Percentiles rank a stretch among this genome's conserved stretches.
These are phyloP conservation scores for Cutaneotrichosporon dermatis DNA, from an alignment of 1,284 basidiomycete species.

Conservation along the genomic window DNA sequence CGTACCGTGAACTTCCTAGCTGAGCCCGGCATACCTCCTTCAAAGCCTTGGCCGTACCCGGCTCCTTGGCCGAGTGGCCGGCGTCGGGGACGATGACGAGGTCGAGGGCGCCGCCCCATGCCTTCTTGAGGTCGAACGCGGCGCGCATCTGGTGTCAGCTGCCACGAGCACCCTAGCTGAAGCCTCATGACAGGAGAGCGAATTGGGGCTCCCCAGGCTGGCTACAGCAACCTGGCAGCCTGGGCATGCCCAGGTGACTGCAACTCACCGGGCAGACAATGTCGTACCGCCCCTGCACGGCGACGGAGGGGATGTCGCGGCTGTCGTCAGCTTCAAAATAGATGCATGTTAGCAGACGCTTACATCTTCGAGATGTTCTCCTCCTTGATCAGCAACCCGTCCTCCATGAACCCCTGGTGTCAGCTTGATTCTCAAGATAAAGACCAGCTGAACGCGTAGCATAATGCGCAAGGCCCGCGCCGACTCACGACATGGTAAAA, in stretches of 20 bases:
- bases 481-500: slow-evolving; percentile 64
- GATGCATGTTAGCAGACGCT: neutral
- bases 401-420: slow-evolving; percentile 65
- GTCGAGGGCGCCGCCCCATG: slow-evolving; percentile 65
- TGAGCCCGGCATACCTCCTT: slow-evolving; percentile 35
- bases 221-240: too few species aligned
- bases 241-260: neutral
- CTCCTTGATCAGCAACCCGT: slow-evolving; percentile 77
- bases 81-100: slow-evolving; percentile 80
- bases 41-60: slow-evolving; percentile 53
- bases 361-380: slow-evolving; percentile 81
- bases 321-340: slow-evolving; percentile 2
- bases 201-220: too few species aligned
- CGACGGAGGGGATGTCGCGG: slow-evolving; percentile 73
- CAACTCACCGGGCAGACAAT: slow-evolving; percentile 50
- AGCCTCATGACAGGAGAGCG: too few species aligned
- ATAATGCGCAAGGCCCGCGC: too few species aligned
- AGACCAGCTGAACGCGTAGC: too few species aligned
- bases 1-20: too few species aligned
- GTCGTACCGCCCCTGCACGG: slow-evolving; percentile 69
- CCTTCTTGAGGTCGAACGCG: slow-evolving; percentile 73
- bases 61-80: slow-evolving; percentile 79
- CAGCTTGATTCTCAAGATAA: neutral
- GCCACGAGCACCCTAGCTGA: too few species aligned
- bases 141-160: neutral